Conservation (phyloP, 805 yeast species). For the Komagataella pastoris region DNA sequence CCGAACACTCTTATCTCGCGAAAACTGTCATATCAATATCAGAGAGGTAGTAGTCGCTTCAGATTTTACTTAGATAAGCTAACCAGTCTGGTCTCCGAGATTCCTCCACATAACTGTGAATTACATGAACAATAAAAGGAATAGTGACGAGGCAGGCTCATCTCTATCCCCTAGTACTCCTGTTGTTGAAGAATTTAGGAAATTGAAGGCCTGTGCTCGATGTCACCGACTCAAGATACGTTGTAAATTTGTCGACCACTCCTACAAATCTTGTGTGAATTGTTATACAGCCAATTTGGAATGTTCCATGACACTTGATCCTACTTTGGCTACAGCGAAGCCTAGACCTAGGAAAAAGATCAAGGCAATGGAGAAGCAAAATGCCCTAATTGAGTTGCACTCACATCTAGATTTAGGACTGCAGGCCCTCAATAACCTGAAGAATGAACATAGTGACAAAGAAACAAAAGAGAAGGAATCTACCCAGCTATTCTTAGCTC, state of each 20-base stretch:
- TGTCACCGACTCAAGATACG: slow-evolving; percentile 40
- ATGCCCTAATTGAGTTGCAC: slow-evolving; percentile 15
- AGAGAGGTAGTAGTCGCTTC: neutral
- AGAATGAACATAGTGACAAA: slow-evolving; percentile 9
- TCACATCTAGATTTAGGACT: slow-evolving; percentile 13
- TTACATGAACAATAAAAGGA: neutral
- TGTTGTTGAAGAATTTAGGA: slow-evolving; percentile 20
- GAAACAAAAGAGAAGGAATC: slow-evolving; percentile 3
- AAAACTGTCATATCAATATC: no score
- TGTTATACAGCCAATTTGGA: slow-evolving; percentile 28
- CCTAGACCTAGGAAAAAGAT: slow-evolving; percentile 19
- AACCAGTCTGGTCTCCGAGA: neutral
- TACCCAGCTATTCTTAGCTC: slow-evolving; percentile 11
- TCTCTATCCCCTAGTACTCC: neutral
- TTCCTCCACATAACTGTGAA: neutral
- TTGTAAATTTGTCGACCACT: slow-evolving; percentile 36
- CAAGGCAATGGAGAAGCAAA: slow-evolving; percentile 11
- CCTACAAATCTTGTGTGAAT: slow-evolving; percentile 26
- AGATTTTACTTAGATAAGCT: neutral
- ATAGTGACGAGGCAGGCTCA: neutral
- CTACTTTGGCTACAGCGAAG: slow-evolving; percentile 27
- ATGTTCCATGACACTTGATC: slow-evolving; percentile 38
- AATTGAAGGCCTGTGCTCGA: slow-evolving; percentile 39
- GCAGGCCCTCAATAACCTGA: slow-evolving; percentile 9
- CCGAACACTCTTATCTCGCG: neutral